A percentile compares a stretch with the other conserved stretches of the same genome.
phyloP scores from a whole-genome alignment of 768 basidiomycete genomes.

The Lactarius vividus region DNA sequence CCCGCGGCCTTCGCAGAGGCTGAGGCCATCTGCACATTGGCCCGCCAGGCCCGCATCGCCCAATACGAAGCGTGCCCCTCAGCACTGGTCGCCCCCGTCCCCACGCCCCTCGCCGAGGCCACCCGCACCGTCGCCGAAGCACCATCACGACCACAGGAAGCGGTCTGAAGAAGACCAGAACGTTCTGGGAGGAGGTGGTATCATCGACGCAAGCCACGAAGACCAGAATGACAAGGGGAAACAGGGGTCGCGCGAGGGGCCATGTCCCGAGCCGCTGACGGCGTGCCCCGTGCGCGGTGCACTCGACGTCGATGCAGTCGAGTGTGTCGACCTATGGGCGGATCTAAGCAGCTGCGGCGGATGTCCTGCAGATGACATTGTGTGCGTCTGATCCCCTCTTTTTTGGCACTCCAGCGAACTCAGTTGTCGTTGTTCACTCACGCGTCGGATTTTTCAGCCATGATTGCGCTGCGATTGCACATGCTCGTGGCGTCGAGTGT shows the following conservation, averaged over 20 bases:
- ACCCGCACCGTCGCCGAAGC: not conserved
- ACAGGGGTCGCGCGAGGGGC: not conserved
- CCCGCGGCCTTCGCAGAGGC: not conserved
- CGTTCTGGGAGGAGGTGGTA: not conserved
- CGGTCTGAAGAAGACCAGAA: not conserved
- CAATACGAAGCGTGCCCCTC: not conserved
- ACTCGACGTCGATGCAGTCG: constrained; percentile 28
- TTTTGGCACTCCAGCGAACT: not conserved
- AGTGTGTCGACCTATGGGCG: constrained; percentile 34
- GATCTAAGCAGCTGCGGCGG: constrained; percentile 36
- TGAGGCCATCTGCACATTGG: not conserved
- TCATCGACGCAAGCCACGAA: not conserved
- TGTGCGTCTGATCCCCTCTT: constrained; percentile 23
- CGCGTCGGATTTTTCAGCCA: constrained; percentile 24
- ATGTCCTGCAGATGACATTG: constrained; percentile 31
- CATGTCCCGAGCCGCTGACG: constrained; percentile 11
- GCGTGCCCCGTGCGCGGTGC: constrained; percentile 18
- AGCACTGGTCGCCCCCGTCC: not conserved
- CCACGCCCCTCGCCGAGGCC: not conserved
- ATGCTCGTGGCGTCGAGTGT: constrained; percentile 33
- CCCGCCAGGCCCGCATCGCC: not conserved
- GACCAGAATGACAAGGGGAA: not conserved
- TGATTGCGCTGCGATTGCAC: constrained; percentile 33
- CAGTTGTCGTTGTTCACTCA: not conserved
- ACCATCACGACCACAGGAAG: not conserved